Conservation (phyloP, 805 yeast species). For the Saccharomyces jurei region DNA sequence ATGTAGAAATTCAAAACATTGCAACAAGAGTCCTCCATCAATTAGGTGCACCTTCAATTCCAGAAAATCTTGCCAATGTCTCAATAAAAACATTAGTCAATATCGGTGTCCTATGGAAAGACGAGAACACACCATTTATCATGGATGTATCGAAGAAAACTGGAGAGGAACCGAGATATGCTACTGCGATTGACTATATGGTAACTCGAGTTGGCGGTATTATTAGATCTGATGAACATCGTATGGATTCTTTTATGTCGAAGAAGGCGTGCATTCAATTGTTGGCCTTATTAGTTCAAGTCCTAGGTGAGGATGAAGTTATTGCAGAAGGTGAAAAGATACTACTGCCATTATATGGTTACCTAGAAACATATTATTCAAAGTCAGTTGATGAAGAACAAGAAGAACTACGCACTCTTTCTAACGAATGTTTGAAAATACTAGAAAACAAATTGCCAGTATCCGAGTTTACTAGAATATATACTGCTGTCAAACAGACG, state of each 20-base stretch:
- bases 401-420: slow-evolving; percentile 43
- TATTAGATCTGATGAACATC: slow-evolving; percentile 56
- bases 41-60: slow-evolving; percentile 67
- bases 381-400: slow-evolving; percentile 33
- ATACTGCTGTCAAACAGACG: slow-evolving; percentile 52
- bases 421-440: slow-evolving; percentile 60
- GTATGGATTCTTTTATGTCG: slow-evolving; percentile 45
- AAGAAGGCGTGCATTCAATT: slow-evolving; percentile 66
- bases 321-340: slow-evolving; percentile 39
- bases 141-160: slow-evolving; percentile 23
- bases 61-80: slow-evolving; percentile 55
- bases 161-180: slow-evolving; percentile 18
- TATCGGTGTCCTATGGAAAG: slow-evolving; percentile 56
- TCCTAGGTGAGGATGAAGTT: slow-evolving; percentile 38
- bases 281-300: slow-evolving; percentile 53
- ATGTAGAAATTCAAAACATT: slow-evolving; percentile 53
- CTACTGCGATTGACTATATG: slow-evolving; percentile 31
- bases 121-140: slow-evolving; percentile 33
- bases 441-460: slow-evolving; percentile 65
- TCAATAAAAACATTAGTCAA: slow-evolving; percentile 58
- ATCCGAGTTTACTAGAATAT: slow-evolving; percentile 53
- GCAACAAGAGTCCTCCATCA: slow-evolving; percentile 67
- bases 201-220: slow-evolving; percentile 53
- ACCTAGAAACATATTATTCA: slow-evolving; percentile 33
- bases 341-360: slow-evolving; percentile 47